Base-by-base conservation (phyloP, 2,329 filamentous ascomycete genomes). In the Tricladium varicosporioides region DNA sequence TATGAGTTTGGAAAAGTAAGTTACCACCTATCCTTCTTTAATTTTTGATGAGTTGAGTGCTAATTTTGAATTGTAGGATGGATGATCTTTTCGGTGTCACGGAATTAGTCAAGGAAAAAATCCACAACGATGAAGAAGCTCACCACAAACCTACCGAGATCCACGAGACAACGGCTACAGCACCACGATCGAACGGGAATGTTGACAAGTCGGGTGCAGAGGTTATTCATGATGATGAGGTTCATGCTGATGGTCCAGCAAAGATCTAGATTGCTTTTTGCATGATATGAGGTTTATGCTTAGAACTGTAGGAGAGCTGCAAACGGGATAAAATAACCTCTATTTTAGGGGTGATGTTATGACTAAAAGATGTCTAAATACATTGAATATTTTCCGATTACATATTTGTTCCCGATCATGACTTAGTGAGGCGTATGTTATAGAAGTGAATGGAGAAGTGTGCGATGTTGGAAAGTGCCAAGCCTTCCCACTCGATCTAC, bases 51-150 rank as follows among this genome's bases (percentile, higher is more conserved):
- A 55, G 16, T n/a, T n/a, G n/a, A n/a, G n/a, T n/a, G 5, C 22
- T 46, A 46, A 50, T 7, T 44, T 11, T 33, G 5, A 32, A 33
- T 27, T 33, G 57, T 15, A 56, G 57, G 40, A 86, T 87, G 83
- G 82, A 87, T 67, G 82, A 86, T 64, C 74, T 87, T 14, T 87
- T 87, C 68, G 84, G 84, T 47, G 76, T 85, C 49, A 80, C 80
- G 3, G 79, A 83, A 58, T 63, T 78, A 32, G 73, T 71, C 31
- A 65, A 65, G 48, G 72, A 71, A 45, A 67, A 65, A 19, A 31
- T 48, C 13, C 18, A 48, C 49, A 54, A 33, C 1, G 64, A 66
- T 58, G 60, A 61, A 31, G 64, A 66, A 19, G 56, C 56, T 19
- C 52, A 55, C 27, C 52, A 52, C 15, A 42, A 36, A 40, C 31